A percentile compares a stretch with the other conserved stretches of the same genome.
phyloP scores from a whole-genome alignment of 768 basidiomycete species.

The Trametes villosa region DNA sequence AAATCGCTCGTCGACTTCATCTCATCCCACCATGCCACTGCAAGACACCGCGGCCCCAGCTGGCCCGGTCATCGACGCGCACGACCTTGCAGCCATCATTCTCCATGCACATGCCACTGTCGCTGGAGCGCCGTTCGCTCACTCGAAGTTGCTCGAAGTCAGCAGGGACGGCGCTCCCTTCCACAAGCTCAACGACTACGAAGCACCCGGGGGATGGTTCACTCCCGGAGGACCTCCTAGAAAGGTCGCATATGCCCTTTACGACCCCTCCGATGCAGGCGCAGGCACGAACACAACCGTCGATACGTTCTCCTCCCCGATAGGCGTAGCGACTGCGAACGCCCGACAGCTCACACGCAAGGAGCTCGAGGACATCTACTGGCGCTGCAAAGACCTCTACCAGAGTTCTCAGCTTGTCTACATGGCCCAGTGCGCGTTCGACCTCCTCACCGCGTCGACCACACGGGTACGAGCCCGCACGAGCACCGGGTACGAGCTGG shows the following conservation, averaged over 20 bases:
- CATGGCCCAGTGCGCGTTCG: slow-evolving; percentile 24
- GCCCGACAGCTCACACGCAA: slow-evolving; percentile 8
- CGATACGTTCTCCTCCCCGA: slow-evolving; percentile 16
- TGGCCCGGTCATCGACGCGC: slow-evolving; percentile 15
- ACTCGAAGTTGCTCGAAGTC: slow-evolving; percentile 9
- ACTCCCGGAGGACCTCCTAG: not conserved
- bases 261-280: not conserved
- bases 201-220: not conserved
- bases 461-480: slow-evolving; percentile 21
- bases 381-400: slow-evolving; percentile 27
- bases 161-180: not conserved
- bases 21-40: too few relatives aligned
- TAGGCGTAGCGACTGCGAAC: slow-evolving; percentile 8
- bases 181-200: not conserved
- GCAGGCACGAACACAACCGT: slow-evolving; percentile 4
- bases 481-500: slow-evolving; percentile 8
- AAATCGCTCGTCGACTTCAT: too few relatives aligned
- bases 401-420: slow-evolving; percentile 20
- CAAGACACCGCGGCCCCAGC: not conserved
- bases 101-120: slow-evolving; percentile 14
- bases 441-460: slow-evolving; percentile 14
- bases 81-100: slow-evolving; percentile 22
- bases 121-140: slow-evolving; percentile 10
- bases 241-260: slow-evolving; percentile 22
- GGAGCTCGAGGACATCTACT: slow-evolving; percentile 26